Evolutionary conservation across 805 yeast genomes (phyloP).

Genomic region (Suhomyces kilbournensis): DNA sequence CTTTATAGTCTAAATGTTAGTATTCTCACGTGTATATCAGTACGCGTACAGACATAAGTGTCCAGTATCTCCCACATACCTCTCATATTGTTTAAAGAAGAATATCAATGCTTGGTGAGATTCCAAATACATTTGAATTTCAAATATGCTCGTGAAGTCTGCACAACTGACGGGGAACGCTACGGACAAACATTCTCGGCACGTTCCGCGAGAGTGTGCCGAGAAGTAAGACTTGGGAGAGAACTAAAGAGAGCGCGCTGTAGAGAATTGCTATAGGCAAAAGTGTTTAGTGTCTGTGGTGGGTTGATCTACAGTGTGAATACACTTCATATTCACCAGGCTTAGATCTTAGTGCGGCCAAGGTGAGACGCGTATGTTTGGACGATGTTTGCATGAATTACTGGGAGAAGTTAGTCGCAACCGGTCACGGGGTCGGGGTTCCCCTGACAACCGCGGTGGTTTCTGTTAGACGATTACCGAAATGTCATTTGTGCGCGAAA

Average conservation of each 20-base stretch:
- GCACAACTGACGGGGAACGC: neutral
- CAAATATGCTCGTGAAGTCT: constrained; percentile 1
- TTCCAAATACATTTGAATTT: constrained; percentile 1
- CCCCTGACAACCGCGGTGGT: neutral
- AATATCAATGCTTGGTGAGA: neutral
- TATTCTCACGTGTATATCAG: neutral
- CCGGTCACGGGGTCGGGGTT: neutral
- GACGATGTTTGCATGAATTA: neutral
- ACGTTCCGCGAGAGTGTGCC: neutral
- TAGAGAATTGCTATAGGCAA: neutral
- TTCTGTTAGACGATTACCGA: neutral
- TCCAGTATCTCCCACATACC: constrained; percentile 4
- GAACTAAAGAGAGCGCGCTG: neutral
- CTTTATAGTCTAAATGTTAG: constrained; percentile 61
- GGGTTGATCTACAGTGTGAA: neutral
- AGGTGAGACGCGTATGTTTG: neutral
- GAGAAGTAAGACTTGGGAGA: constrained; percentile 19
- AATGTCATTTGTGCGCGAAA: neutral
- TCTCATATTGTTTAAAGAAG: constrained; percentile 5
- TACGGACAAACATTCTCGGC: neutral
- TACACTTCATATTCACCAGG: neutral
- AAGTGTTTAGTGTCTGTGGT: neutral
- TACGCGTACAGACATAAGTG: neutral
- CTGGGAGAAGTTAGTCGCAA: neutral
- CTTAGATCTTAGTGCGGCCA: neutral